Evolutionary conservation across 768 basidiomycete species (phyloP).

Genomic region (Leccinum aurantiacum): DNA sequence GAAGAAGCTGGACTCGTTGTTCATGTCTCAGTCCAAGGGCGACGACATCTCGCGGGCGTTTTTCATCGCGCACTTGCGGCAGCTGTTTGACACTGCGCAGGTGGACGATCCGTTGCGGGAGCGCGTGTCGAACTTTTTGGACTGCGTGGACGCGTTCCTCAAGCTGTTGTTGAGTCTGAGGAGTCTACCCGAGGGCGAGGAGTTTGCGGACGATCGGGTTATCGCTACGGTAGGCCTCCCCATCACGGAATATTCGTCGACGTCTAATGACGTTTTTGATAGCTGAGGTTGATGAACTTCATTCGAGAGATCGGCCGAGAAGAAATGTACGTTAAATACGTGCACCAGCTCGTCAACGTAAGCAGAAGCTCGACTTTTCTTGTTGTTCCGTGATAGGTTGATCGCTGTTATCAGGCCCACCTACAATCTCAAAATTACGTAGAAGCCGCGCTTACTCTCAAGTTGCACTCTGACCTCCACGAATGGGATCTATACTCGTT

Average conservation of each 20-base stretch:
- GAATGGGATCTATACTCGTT: conserved; percentile 85
- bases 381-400: conserved; percentile 5
- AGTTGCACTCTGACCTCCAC: conserved; percentile 90
- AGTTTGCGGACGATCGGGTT: conserved; percentile 92
- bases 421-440: conserved; percentile 87
- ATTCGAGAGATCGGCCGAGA: conserved; percentile 88
- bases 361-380: conserved; percentile 22
- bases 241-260: not conserved
- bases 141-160: conserved; percentile 90
- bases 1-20: conserved; percentile 84
- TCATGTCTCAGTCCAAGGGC: conserved; percentile 90
- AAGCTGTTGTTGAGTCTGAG: conserved; percentile 86
- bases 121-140: conserved; percentile 78
- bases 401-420: conserved; percentile 65
- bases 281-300: conserved; percentile 92
- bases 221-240: conserved; percentile 69
- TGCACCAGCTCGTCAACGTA: conserved; percentile 91
- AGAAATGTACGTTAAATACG: conserved; percentile 95
- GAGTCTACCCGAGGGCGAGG: conserved; percentile 88
- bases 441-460: conserved; percentile 91
- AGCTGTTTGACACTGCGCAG: conserved; percentile 81
- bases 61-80: conserved; percentile 87
- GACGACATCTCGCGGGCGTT: conserved; percentile 91
- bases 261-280: conserved; percentile 12
- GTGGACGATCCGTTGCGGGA: conserved; percentile 79